These are phyloP conservation scores for Botrytis medusae DNA, from an alignment of 2,329 filamentous ascomycete species.

Conservation along the genomic window DNA sequence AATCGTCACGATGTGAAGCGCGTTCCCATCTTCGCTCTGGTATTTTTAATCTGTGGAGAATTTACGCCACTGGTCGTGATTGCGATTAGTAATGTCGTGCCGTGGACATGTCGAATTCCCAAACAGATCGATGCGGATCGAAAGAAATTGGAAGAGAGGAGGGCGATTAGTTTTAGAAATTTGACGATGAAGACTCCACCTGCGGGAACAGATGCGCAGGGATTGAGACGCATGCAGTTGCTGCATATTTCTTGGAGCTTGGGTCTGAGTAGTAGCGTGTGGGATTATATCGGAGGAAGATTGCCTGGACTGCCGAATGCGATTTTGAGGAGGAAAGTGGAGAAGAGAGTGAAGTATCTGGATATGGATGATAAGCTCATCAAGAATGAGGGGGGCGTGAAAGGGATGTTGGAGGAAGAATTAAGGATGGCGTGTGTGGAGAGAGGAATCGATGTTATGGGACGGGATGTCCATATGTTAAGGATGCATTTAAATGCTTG, in stretches of 20 bases:
- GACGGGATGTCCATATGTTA: conserved; percentile 41
- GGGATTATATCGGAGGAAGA: conserved; percentile 46
- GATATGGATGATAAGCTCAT: conserved; percentile 71
- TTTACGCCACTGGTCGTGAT: conserved; percentile 80
- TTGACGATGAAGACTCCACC: conserved; percentile 35
- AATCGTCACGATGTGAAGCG: conserved; percentile 72
- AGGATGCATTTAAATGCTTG: conserved; percentile 43
- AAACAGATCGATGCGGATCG: conserved; percentile 63
- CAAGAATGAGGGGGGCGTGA: conserved; percentile 58
- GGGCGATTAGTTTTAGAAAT: conserved; percentile 50
- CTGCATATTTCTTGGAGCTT: conserved; percentile 45
- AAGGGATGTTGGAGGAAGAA: conserved; percentile 61
- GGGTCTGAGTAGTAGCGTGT: conserved; percentile 44
- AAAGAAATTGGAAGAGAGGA: conserved; percentile 53
- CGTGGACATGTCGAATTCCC: conserved; percentile 80
- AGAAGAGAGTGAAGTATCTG: conserved; percentile 60
- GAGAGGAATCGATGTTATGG: conserved; percentile 60
- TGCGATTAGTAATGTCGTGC: conserved; percentile 68
- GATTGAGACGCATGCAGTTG: conserved; percentile 43
- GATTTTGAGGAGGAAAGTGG: conserved; percentile 56
- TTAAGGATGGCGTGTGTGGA: conserved; percentile 69
- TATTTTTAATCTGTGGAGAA: conserved; percentile 80
- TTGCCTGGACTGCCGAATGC: conserved; percentile 44
- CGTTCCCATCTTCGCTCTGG: conserved; percentile 72
- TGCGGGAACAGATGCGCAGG: conserved; percentile 27